Evolutionary conservation across 768 basidiomycete species (phyloP).

Genomic region (Trametes punicea): DNA sequence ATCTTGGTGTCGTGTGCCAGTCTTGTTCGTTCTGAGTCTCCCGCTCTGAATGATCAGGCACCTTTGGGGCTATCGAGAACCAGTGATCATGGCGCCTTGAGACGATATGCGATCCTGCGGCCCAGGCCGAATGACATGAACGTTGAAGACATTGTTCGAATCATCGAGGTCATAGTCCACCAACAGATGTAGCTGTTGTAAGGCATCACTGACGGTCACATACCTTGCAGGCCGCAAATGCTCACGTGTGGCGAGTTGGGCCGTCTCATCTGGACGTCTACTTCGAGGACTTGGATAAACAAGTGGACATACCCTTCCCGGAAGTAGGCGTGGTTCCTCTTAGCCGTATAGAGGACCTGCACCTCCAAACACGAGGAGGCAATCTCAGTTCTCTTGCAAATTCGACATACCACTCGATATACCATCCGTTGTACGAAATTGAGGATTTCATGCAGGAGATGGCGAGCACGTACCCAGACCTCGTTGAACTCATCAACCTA

Average conservation of each 20-base stretch:
- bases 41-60: background rate
- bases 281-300: constrained; percentile 29
- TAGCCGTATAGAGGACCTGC: constrained; percentile 14
- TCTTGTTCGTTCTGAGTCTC: background rate
- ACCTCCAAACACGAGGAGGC: constrained; percentile 14
- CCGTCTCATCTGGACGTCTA: constrained; percentile 50
- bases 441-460: constrained; percentile 50
- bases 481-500: constrained; percentile 42
- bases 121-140: background rate
- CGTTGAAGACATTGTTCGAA: constrained; percentile 1
- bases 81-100: background rate
- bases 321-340: constrained; percentile 18
- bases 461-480: constrained; percentile 43
- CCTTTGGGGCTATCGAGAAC: background rate
- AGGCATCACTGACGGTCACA: background rate
- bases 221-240: constrained; percentile 35
- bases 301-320: constrained; percentile 10
- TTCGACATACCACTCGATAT: constrained; percentile 40
- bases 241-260: constrained; percentile 53
- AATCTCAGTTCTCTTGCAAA: constrained; percentile 28
- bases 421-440: constrained; percentile 57
- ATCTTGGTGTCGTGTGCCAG: constrained; percentile 7
- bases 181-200: background rate
- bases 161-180: constrained; percentile 1
- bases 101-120: constrained; percentile 3